phyloP scores from a whole-genome alignment of 805 yeast genomes.

The Debaryomyces prosopidis region DNA sequence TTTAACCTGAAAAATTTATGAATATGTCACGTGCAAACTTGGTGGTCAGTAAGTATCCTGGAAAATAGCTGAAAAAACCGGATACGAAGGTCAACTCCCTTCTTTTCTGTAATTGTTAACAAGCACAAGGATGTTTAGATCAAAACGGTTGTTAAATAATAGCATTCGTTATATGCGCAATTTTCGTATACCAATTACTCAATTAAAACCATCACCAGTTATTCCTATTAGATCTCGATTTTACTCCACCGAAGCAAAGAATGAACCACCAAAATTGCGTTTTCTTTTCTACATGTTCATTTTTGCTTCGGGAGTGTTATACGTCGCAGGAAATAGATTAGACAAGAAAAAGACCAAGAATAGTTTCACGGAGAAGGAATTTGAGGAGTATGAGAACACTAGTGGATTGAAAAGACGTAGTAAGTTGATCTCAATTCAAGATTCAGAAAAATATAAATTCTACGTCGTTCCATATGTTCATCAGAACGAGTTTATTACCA shows the following conservation, averaged over 20 bases:
- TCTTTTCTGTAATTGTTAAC: neutral
- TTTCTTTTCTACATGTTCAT: slow-evolving; percentile 37
- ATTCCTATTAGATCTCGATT: neutral
- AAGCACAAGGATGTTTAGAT: neutral
- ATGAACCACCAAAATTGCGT: slow-evolving; percentile 31
- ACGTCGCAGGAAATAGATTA: slow-evolving; percentile 28
- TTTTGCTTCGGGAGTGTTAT: slow-evolving; percentile 32
- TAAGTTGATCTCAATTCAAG: slow-evolving; percentile 39
- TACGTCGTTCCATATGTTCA: slow-evolving; percentile 39
- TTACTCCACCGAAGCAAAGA: neutral
- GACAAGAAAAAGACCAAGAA: slow-evolving; percentile 32
- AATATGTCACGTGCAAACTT: neutral
- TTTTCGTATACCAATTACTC: neutral
- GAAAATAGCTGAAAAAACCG: neutral
- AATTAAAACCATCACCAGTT: neutral
- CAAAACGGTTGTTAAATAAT: neutral
- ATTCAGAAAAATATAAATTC: slow-evolving; percentile 40
- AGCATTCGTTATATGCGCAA: neutral
- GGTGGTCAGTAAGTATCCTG: neutral
- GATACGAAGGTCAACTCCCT: neutral
- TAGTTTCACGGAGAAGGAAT: slow-evolving; percentile 50
- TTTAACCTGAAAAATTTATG: neutral
- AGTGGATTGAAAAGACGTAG: slow-evolving; percentile 53
- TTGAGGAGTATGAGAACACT: slow-evolving; percentile 46
- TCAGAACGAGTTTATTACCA: slow-evolving; percentile 15